These are phyloP conservation scores for Aureobasidium sp. DNA, from an alignment of 2,329 filamentous ascomycete species.

Conservation along the genomic window DNA sequence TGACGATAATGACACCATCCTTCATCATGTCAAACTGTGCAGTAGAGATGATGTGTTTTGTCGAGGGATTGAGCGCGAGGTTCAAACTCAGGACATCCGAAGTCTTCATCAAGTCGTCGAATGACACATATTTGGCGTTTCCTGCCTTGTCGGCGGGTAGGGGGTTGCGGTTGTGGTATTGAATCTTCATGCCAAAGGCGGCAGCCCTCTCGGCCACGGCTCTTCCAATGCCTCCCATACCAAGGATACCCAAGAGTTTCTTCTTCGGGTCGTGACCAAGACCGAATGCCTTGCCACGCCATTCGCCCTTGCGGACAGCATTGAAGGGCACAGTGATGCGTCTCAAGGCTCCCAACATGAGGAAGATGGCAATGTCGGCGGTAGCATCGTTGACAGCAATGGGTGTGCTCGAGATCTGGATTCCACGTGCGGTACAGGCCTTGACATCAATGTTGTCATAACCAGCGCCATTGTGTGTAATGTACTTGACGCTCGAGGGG, in stretches of 20 bases:
- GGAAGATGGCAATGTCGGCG: conserved; percentile 40
- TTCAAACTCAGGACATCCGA: conserved; percentile 50
- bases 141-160: conserved; percentile 33
- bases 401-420: conserved; percentile 39
- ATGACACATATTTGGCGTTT: conserved; percentile 46
- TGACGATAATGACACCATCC: conserved; percentile 48
- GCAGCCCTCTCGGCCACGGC: conserved; percentile 41
- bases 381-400: conserved; percentile 45
- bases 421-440: conserved; percentile 29
- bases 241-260: conserved; percentile 48
- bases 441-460: conserved; percentile 31
- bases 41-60: conserved; percentile 45
- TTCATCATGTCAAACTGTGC: conserved; percentile 47
- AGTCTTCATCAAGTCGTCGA: conserved; percentile 45
- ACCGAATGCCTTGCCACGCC: conserved; percentile 36
- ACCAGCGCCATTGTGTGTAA: conserved; percentile 37
- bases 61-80: conserved; percentile 43
- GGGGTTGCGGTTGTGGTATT: conserved; percentile 49
- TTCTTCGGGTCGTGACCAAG: conserved; percentile 47
- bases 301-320: conserved; percentile 39
- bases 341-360: conserved; percentile 45
- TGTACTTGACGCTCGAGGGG: conserved; percentile 36
- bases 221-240: conserved; percentile 53
- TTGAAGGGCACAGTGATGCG: conserved; percentile 40
- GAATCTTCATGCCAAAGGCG: conserved; percentile 49